Evolutionary conservation across 2,329 filamentous ascomycete genomes (phyloP), one percentile per base, ranked within the genome.

Genomic region (Penicillium sp.): DNA sequence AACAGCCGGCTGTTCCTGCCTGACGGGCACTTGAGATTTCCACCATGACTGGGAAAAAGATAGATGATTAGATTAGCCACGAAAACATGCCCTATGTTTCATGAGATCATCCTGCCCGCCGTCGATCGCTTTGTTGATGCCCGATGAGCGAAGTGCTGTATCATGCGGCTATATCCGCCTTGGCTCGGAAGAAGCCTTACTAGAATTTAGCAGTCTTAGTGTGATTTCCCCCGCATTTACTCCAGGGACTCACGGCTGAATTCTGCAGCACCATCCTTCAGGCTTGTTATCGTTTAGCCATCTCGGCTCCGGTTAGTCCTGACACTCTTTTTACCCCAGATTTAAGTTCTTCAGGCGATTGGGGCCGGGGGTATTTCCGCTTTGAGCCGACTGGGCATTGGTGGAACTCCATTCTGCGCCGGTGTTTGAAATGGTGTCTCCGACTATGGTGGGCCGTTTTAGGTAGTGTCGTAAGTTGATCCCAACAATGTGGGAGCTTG

Each of bases 381-480:
- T 53, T 53, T 53, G 51, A 52, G 55, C 47, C 37, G 22, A 17
- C 14, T 1, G n/a, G 14, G 22, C 12, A 43, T 52, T 52, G 47
- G 55, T 52, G 47, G 55, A 39, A 28, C 37, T 57, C 17, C 31
- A 12, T 37, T 38, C 37, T 34, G 28, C 55, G 47, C 55, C 55
- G 31, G 39, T 34, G 47, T 52, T 51, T 45, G 11, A 38, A 28
- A 35, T 43, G 12, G 38, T 50, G 34, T 51, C 25, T 41, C 37
- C 49, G 35, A 39, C 17, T 20, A 28, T 15, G 35, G 22, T 52
- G 38, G 47, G 35, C 34, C 47, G n/a, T 20, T 28, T 20, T 20
- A 20, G 20, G 20, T 15, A 42, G 41, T 55, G 52, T 51, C 54
- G 37, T 38, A 43, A 4, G n/a, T 50, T 22, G 34, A 7, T n/a